A percentile compares a stretch with the other conserved stretches of the same genome.
Evolutionary conservation across 2,329 filamentous ascomycete species (phyloP).

Genomic region (Botrytis byssoidea): DNA sequence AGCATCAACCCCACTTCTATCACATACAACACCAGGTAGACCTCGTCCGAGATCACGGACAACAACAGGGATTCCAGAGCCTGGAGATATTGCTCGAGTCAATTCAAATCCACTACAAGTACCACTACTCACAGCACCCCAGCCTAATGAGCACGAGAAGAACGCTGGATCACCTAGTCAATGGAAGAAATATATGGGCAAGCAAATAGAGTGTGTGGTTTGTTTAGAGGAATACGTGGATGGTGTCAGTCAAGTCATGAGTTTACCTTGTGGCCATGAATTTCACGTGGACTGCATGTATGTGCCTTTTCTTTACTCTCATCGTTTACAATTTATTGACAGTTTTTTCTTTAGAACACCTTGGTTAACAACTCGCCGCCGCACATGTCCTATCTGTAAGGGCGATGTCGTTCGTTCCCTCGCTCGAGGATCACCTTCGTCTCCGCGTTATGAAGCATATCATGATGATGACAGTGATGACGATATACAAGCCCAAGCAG

Average conservation of each 20-base stretch:
- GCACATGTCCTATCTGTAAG: slow-evolving; percentile 99
- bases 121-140: slow-evolving; percentile 27
- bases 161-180: slow-evolving; percentile 47
- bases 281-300: slow-evolving; percentile 99
- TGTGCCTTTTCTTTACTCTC: slow-evolving; percentile 47
- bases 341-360: slow-evolving; percentile 64
- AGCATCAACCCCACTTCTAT: slow-evolving; percentile 77
- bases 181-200: slow-evolving; percentile 66
- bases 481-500: slow-evolving; percentile 46
- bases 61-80: slow-evolving; percentile 58
- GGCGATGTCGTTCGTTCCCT: slow-evolving; percentile 83
- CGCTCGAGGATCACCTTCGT: slow-evolving; percentile 44
- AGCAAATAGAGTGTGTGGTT: slow-evolving; percentile 86
- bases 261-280: slow-evolving; percentile 92
- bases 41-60: slow-evolving; percentile 64
- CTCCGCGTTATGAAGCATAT: slow-evolving; percentile 38
- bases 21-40: slow-evolving; percentile 49
- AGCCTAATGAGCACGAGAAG: slow-evolving; percentile 49
- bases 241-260: slow-evolving; percentile 94
- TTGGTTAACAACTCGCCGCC: slow-evolving; percentile 90
- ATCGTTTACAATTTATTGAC: slow-evolving; percentile 22
- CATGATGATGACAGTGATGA: slow-evolving; percentile 46
- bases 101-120: slow-evolving; percentile 41
- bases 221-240: slow-evolving; percentile 96
- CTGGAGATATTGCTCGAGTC: slow-evolving; percentile 47